These are phyloP conservation scores for Elsinoe batatas DNA, from an alignment of 2,329 filamentous ascomycete species.

Conservation along the genomic window DNA sequence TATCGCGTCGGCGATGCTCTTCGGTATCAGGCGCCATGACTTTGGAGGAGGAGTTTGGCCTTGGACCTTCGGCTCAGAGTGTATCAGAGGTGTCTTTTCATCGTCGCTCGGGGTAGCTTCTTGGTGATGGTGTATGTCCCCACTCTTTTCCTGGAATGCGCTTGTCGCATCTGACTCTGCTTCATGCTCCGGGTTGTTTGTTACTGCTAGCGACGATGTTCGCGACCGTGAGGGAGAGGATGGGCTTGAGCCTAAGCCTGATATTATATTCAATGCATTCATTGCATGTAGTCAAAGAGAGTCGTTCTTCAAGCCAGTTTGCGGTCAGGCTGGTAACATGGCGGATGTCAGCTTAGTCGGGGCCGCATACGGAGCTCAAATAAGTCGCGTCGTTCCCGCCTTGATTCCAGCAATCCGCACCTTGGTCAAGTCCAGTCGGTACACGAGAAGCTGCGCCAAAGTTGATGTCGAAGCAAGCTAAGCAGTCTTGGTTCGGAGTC, in stretches of 20 bases:
- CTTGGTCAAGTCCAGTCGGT: too few relatives aligned
- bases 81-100: slow-evolving; percentile 63
- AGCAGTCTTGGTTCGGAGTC: background rate
- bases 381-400: background rate
- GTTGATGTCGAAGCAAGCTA: background rate
- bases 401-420: background rate
- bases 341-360: background rate
- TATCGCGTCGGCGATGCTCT: slow-evolving; percentile 60
- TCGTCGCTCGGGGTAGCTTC: slow-evolving; percentile 25
- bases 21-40: slow-evolving; percentile 46
- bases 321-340: background rate
- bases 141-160: slow-evolving; percentile 3
- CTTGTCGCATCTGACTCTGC: background rate
- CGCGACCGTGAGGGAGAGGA: slow-evolving; percentile 40
- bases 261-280: slow-evolving; percentile 92
- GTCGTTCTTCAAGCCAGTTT: background rate
- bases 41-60: slow-evolving; percentile 22
- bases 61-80: slow-evolving; percentile 23
- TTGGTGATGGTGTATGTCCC: background rate
- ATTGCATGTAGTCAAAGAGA: slow-evolving; percentile 47
- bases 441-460: background rate
- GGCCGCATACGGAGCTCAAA: background rate
- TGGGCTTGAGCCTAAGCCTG: slow-evolving; percentile 53
- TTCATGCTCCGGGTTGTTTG: slow-evolving; percentile 18
- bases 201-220: slow-evolving; percentile 44